These are phyloP conservation scores for Paecilomyces niveus DNA, from an alignment of 2,329 filamentous ascomycete genomes.

Conservation along the genomic window DNA sequence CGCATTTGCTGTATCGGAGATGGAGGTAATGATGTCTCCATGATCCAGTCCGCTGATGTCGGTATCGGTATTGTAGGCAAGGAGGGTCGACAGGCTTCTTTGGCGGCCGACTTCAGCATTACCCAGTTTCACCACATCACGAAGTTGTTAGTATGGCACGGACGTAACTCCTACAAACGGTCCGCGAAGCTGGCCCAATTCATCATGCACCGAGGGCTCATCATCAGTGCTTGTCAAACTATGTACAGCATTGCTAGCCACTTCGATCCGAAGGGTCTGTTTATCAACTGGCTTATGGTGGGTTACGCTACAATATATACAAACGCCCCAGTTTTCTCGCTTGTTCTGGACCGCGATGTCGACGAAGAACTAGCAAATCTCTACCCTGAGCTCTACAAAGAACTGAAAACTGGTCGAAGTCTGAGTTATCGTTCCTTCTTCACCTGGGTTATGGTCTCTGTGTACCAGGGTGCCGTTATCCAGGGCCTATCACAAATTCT, in stretches of 20 bases:
- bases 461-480: conserved; percentile 93
- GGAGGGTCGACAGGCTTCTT: conserved; percentile 86
- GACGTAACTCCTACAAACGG: conserved; percentile 93
- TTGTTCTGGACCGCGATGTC: conserved; percentile 91
- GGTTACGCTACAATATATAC: conserved; percentile 97
- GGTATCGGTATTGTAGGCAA: conserved; percentile 98
- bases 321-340: conserved; percentile 81
- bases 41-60: conserved; percentile 98
- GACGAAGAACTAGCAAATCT: conserved; percentile 89
- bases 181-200: conserved; percentile 94
- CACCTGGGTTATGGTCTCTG: conserved; percentile 87
- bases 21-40: conserved; percentile 95
- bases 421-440: conserved; percentile 93
- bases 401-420: conserved; percentile 80
- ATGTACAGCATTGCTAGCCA: conserved; percentile 91
- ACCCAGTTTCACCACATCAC: conserved; percentile 92
- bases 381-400: conserved; percentile 96
- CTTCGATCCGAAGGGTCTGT: conserved; percentile 90
- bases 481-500: conserved; percentile 90
- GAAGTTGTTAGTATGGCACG: conserved; percentile 98
- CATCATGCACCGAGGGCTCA: conserved; percentile 92
- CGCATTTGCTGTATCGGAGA: conserved; percentile 96
- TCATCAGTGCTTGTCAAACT: conserved; percentile 92
- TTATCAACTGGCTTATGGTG: conserved; percentile 94
- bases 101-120: conserved; percentile 95